Percentiles rank a stretch among this genome's conserved stretches.
phyloP scores from a whole-genome alignment of 164 flowering plant species.

The Protea cynaroides region DNA sequence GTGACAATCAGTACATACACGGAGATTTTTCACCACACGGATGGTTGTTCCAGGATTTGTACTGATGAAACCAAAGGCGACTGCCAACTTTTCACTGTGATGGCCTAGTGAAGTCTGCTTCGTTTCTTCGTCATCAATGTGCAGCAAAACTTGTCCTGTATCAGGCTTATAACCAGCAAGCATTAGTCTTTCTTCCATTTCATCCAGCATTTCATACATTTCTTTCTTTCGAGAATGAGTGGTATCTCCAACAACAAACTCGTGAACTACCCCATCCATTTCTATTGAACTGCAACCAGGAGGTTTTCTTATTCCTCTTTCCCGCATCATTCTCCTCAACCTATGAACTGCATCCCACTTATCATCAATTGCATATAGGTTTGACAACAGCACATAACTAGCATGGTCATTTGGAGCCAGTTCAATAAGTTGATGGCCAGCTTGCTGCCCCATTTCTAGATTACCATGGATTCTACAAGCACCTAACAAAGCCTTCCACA shows the following conservation, averaged over 20 bases:
- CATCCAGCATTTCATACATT: conserved; percentile 8
- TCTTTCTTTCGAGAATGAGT: conserved; percentile 7
- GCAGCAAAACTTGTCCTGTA: conserved; percentile 4
- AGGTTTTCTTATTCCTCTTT: conserved; percentile 7
- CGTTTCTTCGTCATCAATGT: conserved; percentile 10
- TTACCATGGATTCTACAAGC: conserved; percentile 9
- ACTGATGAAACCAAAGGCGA: conserved; percentile 9
- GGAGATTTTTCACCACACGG: conserved; percentile 5
- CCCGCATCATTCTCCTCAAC: conserved; percentile 8
- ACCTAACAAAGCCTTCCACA: conserved; percentile 12
- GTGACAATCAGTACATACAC: conserved; percentile 7
- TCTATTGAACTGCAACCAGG: conserved; percentile 10
- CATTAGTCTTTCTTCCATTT: conserved; percentile 7
- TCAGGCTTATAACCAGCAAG: conserved; percentile 7
- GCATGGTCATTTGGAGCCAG: conserved; percentile 10
- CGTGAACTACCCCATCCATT: conserved; percentile 9
- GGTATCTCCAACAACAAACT: conserved; percentile 10
- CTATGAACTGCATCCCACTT: conserved; percentile 6
- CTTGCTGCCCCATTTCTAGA: conserved; percentile 4
- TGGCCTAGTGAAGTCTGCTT: conserved; percentile 6
- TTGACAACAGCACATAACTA: conserved; percentile 7
- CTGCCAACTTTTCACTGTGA: conserved; percentile 8
- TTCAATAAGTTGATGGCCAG: conserved; percentile 8
- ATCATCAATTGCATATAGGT: conserved; percentile 8
- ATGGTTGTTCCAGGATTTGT: conserved; percentile 7